A percentile compares a stretch with the other conserved stretches of the same genome.
These are phyloP conservation scores for Lepidium aucheri DNA, from an alignment of 345 rosid species.

Conservation along the genomic window DNA sequence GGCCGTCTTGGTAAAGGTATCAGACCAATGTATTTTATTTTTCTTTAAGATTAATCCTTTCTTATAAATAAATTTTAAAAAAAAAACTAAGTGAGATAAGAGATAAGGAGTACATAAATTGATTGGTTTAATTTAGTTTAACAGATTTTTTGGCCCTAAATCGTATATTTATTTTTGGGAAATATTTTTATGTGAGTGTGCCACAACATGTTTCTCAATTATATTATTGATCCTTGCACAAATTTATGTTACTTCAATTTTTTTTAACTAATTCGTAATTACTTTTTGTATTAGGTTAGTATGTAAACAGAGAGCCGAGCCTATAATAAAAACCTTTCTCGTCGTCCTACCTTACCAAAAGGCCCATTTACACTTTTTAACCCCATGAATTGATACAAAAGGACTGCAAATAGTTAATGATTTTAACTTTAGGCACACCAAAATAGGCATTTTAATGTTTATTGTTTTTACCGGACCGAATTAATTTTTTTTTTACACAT, in stretches of 20 bases:
- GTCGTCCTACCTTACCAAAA: background rate
- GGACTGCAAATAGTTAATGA: no score
- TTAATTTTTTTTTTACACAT: no score
- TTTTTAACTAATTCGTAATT: background rate
- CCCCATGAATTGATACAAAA: no score
- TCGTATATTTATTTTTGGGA: background rate
- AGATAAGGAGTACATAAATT: background rate
- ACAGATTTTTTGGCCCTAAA: background rate
- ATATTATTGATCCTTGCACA: background rate
- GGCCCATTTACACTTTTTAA: background rate
- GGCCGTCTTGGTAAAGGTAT: conserved; percentile 14
- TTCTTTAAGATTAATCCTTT: background rate
- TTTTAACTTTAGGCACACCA: no score
- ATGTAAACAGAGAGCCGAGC: background rate
- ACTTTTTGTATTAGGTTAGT: background rate
- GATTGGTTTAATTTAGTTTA: background rate
- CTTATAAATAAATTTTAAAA: background rate
- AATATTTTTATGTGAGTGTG: background rate
- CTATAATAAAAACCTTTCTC: background rate
- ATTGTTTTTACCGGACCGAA: no score
- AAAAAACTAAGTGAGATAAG: no score
- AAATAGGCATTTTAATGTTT: no score
- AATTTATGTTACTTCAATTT: background rate
- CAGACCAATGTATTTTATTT: conserved; percentile 7
- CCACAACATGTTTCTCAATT: background rate